Evolutionary conservation across 345 rosid genomes (phyloP), one percentile per base, ranked within the genome.

Genomic region (Lenwebbia sp.): DNA sequence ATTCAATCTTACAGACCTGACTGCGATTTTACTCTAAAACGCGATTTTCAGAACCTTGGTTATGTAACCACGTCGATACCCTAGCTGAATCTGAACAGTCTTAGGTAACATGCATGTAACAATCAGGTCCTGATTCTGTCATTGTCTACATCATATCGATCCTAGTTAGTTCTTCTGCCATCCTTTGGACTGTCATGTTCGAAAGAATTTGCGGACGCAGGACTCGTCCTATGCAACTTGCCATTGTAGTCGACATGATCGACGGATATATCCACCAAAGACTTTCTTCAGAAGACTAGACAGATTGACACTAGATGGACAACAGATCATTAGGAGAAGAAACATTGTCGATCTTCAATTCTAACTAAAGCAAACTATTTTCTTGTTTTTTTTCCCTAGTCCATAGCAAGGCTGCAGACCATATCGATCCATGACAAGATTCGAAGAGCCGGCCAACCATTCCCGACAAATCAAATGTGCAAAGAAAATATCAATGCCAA

Each of bases 21-120:
- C 5, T 7, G 30, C 12, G 40, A 62, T 62, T 62, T 62, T 33
- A 28, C 75, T 62, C 7, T 60, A 60, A 28, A 57, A 28, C 30
- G 37, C 22, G 14, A 60, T 14, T 60, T 60, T 60, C 37, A 60
- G 4, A 14, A 0, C 14, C 74, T 28, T 13, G 22, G 17, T 28
- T 28, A 19, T 14, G 33, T 14, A 28, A 14, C 54, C 13, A 13
- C 19, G 15, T 52, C 5, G 54, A 52, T 62, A 33, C 3, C 10
- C 21, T 2, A 62, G 40, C 75, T 28, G 2, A 62, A 28, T 62
- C 15, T 28, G 40, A 60, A 28, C 17, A 14, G 40, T 14, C 22
- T 62, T 0, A 0, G 0, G 30, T 57, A 12, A 0, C 53, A 51
- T 51, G 53, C 53, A 13, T 51, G 54, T 13, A 13, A 52, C 15